Conservation (phyloP, 257 asterid species). For the Phtheirospermum japonicum region DNA sequence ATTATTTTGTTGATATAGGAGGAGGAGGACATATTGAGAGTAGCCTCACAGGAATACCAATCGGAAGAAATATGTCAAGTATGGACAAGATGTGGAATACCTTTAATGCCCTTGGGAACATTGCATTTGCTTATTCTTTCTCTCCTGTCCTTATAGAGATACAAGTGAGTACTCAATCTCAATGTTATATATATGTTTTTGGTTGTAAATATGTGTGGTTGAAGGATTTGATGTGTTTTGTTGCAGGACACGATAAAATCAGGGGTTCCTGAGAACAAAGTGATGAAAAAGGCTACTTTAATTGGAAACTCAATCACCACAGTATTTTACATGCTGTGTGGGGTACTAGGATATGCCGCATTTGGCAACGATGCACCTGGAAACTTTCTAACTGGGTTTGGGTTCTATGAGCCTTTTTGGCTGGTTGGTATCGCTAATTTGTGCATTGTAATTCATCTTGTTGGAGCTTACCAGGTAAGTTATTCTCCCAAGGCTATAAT, state of each 20-base stretch:
- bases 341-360: constrained; percentile 65
- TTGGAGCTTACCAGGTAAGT: constrained; percentile 70
- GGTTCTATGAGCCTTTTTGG: constrained; percentile 81
- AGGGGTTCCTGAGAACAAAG: constrained; percentile 44
- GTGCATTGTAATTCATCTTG: constrained; percentile 60
- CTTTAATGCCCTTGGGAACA: constrained; percentile 63
- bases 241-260: constrained; percentile 58
- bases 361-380: constrained; percentile 77
- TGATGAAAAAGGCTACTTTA: constrained; percentile 53
- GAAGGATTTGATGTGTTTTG: neutral
- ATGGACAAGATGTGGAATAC: constrained; percentile 63
- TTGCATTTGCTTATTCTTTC: constrained; percentile 72
- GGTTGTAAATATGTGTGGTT: too few species aligned
- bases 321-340: constrained; percentile 52
- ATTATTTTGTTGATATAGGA: neutral
- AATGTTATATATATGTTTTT: neutral
- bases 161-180: constrained; percentile 34
- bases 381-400: constrained; percentile 69
- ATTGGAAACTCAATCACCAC: constrained; percentile 45
- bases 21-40: constrained; percentile 31
- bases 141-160: constrained; percentile 59
- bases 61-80: constrained; percentile 33
- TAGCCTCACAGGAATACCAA: constrained; percentile 50
- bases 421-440: constrained; percentile 53
- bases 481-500: neutral